phyloP scores from a whole-genome alignment of 371 early-diverging fungal genomes.

The Mucor saturninus region DNA sequence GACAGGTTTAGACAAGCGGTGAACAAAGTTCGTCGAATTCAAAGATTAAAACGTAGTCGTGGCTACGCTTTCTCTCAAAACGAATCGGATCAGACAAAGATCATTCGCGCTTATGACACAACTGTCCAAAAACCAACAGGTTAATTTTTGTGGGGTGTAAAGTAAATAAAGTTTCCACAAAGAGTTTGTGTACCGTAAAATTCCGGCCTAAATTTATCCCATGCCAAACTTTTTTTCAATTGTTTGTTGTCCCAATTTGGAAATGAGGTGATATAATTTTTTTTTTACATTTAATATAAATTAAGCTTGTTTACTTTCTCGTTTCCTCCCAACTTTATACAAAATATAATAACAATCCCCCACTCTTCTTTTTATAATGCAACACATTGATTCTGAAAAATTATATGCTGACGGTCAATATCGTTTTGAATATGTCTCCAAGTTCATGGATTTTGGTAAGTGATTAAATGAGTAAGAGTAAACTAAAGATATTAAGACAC shows the following conservation, averaged over 20 bases:
- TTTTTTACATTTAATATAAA: constrained; percentile 6
- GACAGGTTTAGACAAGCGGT: constrained; percentile 95
- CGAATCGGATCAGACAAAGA: constrained; percentile 90
- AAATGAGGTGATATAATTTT: constrained; percentile 20
- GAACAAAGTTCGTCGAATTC: constrained; percentile 89
- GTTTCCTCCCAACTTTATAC: constrained; percentile 4
- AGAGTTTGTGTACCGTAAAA: background rate
- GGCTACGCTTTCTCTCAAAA: constrained; percentile 96
- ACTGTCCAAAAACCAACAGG: constrained; percentile 86
- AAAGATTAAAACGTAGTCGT: constrained; percentile 85
- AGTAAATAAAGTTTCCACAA: background rate
- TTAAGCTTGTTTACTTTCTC: constrained; percentile 7
- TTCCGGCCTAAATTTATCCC: constrained; percentile 6
- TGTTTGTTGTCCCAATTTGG: constrained; percentile 23
- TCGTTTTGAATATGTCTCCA: constrained; percentile 28
- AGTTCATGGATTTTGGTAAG: constrained; percentile 33
- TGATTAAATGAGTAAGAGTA: background rate
- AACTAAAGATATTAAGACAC: background rate
- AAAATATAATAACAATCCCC: background rate
- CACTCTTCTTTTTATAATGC: constrained; percentile 19
- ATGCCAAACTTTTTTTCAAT: background rate
- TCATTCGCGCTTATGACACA: constrained; percentile 94
- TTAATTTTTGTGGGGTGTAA: constrained; percentile 18
- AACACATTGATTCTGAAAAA: constrained; percentile 26
- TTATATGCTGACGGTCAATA: constrained; percentile 26